These are phyloP conservation scores for Rosa multiflora DNA, from an alignment of 306 rosid genomes.

Conservation along the genomic window DNA sequence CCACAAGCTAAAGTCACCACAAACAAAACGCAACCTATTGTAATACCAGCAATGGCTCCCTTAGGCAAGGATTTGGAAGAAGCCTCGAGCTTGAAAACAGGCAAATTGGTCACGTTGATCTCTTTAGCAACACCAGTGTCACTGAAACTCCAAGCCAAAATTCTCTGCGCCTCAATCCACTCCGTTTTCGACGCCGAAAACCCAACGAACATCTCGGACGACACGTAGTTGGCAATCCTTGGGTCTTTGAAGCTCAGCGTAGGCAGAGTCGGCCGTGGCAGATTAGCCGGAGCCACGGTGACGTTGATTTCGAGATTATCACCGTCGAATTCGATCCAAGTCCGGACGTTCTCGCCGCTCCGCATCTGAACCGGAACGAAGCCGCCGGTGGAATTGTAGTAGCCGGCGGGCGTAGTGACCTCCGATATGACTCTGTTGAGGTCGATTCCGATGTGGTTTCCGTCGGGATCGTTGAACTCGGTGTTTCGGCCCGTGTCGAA, in stretches of 20 bases:
- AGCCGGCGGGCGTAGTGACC: conserved; percentile 33
- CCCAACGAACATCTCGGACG: conserved; percentile 77
- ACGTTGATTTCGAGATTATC: conserved; percentile 49
- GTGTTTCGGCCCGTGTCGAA: conserved; percentile 84
- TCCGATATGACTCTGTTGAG: conserved; percentile 50
- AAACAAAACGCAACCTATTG: conserved; percentile 41
- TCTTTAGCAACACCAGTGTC: conserved; percentile 57
- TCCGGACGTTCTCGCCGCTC: conserved; percentile 57
- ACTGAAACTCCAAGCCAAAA: conserved; percentile 91
- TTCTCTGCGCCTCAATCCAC: conserved; percentile 76
- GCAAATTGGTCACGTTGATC: conserved; percentile 57
- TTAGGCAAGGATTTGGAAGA: conserved; percentile 43
- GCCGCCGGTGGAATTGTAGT: conserved; percentile 45
- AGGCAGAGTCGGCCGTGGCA: conserved; percentile 55
- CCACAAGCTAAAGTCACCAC: conserved; percentile 23
- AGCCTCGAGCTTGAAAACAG: conserved; percentile 39
- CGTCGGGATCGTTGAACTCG: conserved; percentile 69
- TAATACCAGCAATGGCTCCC: conserved; percentile 58
- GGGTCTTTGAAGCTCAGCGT: conserved; percentile 48
- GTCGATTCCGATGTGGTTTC: conserved; percentile 80
- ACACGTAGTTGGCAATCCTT: conserved; percentile 51
- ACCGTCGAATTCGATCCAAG: conserved; percentile 85
- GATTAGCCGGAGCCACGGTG: conserved; percentile 58
- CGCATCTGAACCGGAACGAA: conserved; percentile 65
- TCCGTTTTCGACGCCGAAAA: conserved; percentile 78